Conservation (phyloP, 2,329 filamentous ascomycete species). For the Amphichorda felina region DNA sequence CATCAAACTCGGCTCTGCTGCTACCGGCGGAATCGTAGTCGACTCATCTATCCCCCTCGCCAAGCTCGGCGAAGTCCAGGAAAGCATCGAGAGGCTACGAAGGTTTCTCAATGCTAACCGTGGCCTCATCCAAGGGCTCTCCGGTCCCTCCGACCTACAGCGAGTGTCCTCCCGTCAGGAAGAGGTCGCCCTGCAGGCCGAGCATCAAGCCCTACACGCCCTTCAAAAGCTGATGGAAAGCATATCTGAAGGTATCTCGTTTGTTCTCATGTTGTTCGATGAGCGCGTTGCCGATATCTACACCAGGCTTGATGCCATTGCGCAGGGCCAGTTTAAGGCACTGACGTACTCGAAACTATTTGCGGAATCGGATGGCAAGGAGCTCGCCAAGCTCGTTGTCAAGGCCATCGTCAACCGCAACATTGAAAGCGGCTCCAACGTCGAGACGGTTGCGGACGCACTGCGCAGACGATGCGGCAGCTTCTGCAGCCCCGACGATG, state of each 20-base stretch:
- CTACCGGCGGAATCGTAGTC: conserved; percentile 48
- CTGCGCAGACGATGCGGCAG: conserved; percentile 83
- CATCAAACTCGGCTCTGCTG: conserved; percentile 37
- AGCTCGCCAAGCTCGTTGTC: conserved; percentile 85
- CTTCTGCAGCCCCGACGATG: conserved; percentile 95
- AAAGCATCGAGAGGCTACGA: conserved; percentile 65
- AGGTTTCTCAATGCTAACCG: conserved; percentile 82
- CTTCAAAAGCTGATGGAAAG: conserved; percentile 76
- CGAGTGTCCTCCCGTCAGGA: conserved; percentile 73
- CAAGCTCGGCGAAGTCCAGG: conserved; percentile 69
- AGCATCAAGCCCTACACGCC: conserved; percentile 84
- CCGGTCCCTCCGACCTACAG: conserved; percentile 79
- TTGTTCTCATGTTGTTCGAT: conserved; percentile 88
- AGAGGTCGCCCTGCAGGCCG: conserved; percentile 82
- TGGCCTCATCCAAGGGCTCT: conserved; percentile 82
- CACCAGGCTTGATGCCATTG: conserved; percentile 56
- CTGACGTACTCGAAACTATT: conserved; percentile 87
- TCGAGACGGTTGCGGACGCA: conserved; percentile 95
- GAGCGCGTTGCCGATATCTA: conserved; percentile 87
- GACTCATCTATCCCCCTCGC: conserved; percentile 50
- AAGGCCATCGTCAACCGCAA: conserved; percentile 98
- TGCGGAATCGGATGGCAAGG: conserved; percentile 64
- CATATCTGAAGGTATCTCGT: conserved; percentile 93
- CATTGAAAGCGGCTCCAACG: conserved; percentile 91
- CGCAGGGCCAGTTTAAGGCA: conserved; percentile 57